Evolutionary conservation across 371 early-diverging fungal genomes (phyloP).

Genomic region (Mortierella sp.): DNA sequence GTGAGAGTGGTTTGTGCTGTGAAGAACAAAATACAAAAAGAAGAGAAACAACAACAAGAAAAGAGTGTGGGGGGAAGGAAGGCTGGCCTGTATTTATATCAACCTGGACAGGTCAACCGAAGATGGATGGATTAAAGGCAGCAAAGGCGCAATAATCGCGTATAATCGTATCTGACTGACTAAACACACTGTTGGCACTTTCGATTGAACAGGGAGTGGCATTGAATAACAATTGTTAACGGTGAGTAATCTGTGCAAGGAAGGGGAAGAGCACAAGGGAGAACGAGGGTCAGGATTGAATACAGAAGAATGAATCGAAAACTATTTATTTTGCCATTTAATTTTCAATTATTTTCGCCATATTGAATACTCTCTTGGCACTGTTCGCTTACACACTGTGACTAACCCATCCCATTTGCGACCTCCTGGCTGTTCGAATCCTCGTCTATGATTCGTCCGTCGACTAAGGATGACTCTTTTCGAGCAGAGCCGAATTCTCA

Average conservation of each 20-base stretch:
- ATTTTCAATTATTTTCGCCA: neutral
- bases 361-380: neutral
- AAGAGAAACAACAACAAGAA: conserved; percentile 17
- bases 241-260: neutral
- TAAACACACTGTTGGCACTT: neutral
- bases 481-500: conserved; percentile 13
- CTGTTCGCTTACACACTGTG: neutral
- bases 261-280: no score
- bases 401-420: conserved; percentile 7
- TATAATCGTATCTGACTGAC: conserved; percentile 17
- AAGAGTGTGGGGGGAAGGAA: conserved; percentile 29
- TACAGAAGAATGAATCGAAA: neutral
- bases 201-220: neutral
- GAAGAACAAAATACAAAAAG: conserved; percentile 15
- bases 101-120: neutral
- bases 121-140: neutral
- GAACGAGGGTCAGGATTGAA: neutral
- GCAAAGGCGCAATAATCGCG: conserved; percentile 17
- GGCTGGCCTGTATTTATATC: conserved; percentile 34
- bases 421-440: conserved; percentile 19
- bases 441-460: conserved; percentile 50
- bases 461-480: neutral
- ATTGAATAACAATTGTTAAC: neutral
- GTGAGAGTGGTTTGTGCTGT: conserved; percentile 26
- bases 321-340: neutral